Base-by-base conservation (phyloP, 2,329 filamentous ascomycete genomes). In the Penicillium olsonii region DNA sequence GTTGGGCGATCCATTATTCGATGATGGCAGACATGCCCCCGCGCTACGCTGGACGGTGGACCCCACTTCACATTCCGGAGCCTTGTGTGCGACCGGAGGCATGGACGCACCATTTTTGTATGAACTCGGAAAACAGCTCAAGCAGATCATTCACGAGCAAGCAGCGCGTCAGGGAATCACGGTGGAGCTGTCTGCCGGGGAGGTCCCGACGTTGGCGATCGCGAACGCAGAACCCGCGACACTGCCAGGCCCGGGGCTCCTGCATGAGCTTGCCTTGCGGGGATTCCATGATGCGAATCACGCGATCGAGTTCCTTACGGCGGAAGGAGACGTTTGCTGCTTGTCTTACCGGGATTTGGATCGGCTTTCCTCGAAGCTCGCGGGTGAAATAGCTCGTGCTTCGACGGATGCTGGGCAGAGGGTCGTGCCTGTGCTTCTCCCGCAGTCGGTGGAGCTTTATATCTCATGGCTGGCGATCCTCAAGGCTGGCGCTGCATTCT, bases 401-500 rank as follows among this genome's bases (percentile, higher is more conserved):
- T 68, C 50, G 61, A 66, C 37, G 48, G 35, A 40, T 24, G 45
- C 47, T 10, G 9, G 37, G 17, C 54, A 43, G 18, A 45, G 50
- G 17, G 74, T 95, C 29, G 78, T 96, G 31, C 91, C 92, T 0
- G 74, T 96, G 2, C 78, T 95, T 17, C 71, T 95, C 14, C 85
- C 87, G 2, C 92, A 96, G 70, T 87, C 83, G 12, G 83, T 86
- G 9, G 79, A 85, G 39, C 78, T 96, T 19, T 96, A 96, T 68
- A 78, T 94, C 48, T 79, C 88, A 1, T 81, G 89, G 54, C 69
- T 96, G 37, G 90, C 87, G 3, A 82, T 92, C 45, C 75, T 96
- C 39, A 91, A 92, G 68, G 84, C 85, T 11, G 92, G 92, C 6
- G 88, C 82, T 29, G 90, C 90, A 0, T 96, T 96, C 61, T 96